A percentile compares a stretch with the other conserved stretches of the same genome.
Evolutionary conservation across 139 green algal species (phyloP).

Genomic region (Nannochloris sp.): DNA sequence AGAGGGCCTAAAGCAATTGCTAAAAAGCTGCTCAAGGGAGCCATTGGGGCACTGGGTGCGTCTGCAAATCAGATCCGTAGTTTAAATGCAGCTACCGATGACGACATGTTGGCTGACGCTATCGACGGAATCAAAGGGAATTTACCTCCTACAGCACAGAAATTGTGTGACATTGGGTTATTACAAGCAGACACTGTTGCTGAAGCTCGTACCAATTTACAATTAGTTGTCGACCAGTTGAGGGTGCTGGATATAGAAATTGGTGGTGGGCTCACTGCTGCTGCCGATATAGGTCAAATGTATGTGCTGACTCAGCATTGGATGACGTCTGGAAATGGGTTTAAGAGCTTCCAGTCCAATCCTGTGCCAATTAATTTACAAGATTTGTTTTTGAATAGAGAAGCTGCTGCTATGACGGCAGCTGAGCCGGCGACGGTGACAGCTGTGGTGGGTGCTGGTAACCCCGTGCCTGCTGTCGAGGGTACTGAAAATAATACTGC

Average conservation of each 20-base stretch:
- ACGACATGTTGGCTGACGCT: neutral
- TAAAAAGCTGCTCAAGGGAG: slow-evolving; percentile 28
- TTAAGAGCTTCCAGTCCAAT: slow-evolving; percentile 51
- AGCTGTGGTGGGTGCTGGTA: no score
- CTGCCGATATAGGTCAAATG: slow-evolving; percentile 50
- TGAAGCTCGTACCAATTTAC: slow-evolving; percentile 31
- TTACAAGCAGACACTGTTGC: slow-evolving; percentile 4
- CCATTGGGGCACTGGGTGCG: slow-evolving; percentile 9
- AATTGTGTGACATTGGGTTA: no score
- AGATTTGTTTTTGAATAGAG: slow-evolving; percentile 32
- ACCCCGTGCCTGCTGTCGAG: no score
- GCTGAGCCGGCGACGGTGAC: neutral
- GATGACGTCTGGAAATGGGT: slow-evolving; percentile 53
- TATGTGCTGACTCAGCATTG: slow-evolving; percentile 53
- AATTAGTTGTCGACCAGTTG: slow-evolving; percentile 32
- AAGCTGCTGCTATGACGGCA: neutral
- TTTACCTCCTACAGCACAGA: no score
- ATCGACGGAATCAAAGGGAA: no score
- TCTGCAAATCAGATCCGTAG: neutral
- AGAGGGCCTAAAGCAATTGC: slow-evolving; percentile 38
- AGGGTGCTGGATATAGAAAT: slow-evolving; percentile 36
- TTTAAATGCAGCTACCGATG: no score
- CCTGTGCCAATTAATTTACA: slow-evolving; percentile 52
- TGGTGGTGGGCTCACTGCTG: slow-evolving; percentile 39
- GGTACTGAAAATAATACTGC: neutral